phyloP scores from a whole-genome alignment of 1,284 basidiomycete genomes.

The Boletus sp. region DNA sequence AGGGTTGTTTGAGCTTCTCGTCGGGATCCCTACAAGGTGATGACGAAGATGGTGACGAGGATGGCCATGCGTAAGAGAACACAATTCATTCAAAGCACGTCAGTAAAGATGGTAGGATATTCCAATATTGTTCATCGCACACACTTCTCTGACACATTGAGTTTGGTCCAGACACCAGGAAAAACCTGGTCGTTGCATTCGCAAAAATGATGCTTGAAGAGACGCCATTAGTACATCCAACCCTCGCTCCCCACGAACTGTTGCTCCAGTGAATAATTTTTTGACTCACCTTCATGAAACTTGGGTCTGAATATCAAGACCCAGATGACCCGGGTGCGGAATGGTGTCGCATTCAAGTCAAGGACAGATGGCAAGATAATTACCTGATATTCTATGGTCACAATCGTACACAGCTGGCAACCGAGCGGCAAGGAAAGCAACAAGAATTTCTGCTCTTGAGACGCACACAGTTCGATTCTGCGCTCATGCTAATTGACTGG shows the following conservation, averaged over 20 bases:
- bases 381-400: slow-evolving; percentile 6
- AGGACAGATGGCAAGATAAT: background rate
- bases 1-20: background rate
- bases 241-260: background rate
- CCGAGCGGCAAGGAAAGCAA: slow-evolving; percentile 1
- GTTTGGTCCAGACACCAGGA: background rate
- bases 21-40: too few relatives aligned
- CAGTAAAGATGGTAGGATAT: background rate
- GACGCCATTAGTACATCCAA: background rate
- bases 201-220: background rate
- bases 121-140: background rate
- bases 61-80: background rate
- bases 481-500: slow-evolving; percentile 2
- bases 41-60: background rate
- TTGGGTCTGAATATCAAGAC: background rate
- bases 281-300: background rate
- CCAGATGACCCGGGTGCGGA: slow-evolving; percentile 1
- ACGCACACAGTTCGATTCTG: background rate
- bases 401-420: background rate
- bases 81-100: background rate
- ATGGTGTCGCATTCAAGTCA: slow-evolving; percentile 4
- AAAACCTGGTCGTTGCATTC: background rate
- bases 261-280: background rate
- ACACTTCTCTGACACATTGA: background rate
- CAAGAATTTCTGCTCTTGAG: slow-evolving; percentile 9